These are phyloP conservation scores for Peronospora farinosa DNA, from an alignment of 352 stramenopile species.

Conservation along the genomic window DNA sequence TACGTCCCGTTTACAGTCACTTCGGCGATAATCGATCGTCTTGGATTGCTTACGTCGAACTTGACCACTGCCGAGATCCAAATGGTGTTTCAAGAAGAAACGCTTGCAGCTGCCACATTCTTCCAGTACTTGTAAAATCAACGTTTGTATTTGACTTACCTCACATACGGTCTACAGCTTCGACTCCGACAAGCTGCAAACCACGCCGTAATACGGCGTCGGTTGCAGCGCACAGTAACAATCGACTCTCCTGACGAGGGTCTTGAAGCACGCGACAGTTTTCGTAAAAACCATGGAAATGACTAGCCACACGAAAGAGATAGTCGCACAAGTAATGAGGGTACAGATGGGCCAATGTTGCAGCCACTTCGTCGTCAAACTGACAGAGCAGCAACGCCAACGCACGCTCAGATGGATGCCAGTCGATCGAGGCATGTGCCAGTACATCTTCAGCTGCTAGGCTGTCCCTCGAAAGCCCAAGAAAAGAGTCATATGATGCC, in stretches of 20 bases:
- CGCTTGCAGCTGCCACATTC: not conserved
- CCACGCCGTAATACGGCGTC: conserved; percentile 60
- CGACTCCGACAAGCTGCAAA: conserved; percentile 59
- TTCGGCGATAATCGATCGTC: no score
- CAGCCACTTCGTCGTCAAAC: conserved; percentile 70
- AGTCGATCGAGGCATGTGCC: conserved; percentile 37
- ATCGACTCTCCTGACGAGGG: conserved; percentile 51
- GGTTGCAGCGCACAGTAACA: conserved; percentile 71
- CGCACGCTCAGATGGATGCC: conserved; percentile 59
- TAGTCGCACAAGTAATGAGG: conserved; percentile 80
- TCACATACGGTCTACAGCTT: conserved; percentile 75
- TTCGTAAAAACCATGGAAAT: conserved; percentile 83
- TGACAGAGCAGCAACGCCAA: conserved; percentile 69
- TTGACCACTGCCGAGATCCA: no score
- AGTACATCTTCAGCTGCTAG: conserved; percentile 33
- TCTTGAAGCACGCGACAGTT: conserved; percentile 67
- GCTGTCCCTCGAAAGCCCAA: conserved; percentile 23
- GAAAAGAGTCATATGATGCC: conserved; percentile 22
- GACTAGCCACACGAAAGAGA: conserved; percentile 65
- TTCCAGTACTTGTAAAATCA: not conserved
- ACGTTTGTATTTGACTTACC: conserved; percentile 15
- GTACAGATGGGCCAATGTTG: conserved; percentile 50
- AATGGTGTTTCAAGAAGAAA: no score
- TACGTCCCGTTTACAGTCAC: no score
- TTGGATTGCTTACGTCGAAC: no score